phyloP scores from a whole-genome alignment of 306 rosid species.

The Vachellia pachyceras region DNA sequence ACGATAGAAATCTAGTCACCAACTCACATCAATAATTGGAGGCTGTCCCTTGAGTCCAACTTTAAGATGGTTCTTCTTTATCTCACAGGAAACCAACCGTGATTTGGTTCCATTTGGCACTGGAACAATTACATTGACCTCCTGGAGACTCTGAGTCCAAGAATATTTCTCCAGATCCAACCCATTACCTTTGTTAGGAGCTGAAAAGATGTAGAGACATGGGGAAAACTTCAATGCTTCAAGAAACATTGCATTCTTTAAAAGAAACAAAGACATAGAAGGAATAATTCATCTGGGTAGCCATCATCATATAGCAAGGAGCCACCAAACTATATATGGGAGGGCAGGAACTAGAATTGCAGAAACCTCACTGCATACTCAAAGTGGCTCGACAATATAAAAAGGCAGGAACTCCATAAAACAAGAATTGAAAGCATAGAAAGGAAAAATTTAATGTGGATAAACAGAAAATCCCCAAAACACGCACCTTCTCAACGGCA shows the following conservation, averaged over 20 bases:
- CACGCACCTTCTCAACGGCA: neutral
- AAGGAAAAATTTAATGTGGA: neutral
- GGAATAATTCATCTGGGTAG: neutral
- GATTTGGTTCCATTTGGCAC: conserved; percentile 88
- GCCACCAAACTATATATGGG: neutral
- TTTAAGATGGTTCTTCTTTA: conserved; percentile 83
- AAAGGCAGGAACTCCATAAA: neutral
- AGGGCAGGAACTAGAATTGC: neutral
- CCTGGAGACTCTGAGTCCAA: conserved; percentile 80
- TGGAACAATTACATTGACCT: conserved; percentile 59
- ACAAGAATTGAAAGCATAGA: neutral
- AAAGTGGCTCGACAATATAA: neutral
- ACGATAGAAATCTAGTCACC: neutral
- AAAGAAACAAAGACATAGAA: neutral
- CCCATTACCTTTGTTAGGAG: conserved; percentile 70
- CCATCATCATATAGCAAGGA: neutral
- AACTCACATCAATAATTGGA: conserved; percentile 82
- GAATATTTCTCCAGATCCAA: conserved; percentile 75
- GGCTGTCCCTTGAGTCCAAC: conserved; percentile 95
- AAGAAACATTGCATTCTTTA: neutral
- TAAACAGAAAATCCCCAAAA: neutral
- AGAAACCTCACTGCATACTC: neutral
- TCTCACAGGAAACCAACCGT: conserved; percentile 69
- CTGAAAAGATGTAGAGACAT: conserved; percentile 43
- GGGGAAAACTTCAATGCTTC: neutral